phyloP scores from a whole-genome alignment of 202 grass and related monocot genomes.

The Bolboschoenoplectus hybrid region DNA sequence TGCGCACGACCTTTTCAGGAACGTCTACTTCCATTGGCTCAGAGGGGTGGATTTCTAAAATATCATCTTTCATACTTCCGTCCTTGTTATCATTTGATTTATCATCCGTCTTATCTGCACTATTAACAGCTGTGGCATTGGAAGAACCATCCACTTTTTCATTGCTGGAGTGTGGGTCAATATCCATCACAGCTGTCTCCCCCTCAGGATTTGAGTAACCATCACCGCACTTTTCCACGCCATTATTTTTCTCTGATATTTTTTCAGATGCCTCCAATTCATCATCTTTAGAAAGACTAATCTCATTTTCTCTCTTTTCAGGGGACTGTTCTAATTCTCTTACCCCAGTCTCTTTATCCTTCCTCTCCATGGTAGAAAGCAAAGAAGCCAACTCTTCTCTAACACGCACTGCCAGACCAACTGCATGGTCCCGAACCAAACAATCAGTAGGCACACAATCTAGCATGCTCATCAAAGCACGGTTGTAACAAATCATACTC shows the following conservation, averaged over 20 bases:
- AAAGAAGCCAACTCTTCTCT: conserved; percentile 67
- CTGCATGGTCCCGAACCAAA: conserved; percentile 68
- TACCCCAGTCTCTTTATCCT: conserved; percentile 7
- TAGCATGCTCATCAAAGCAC: conserved; percentile 66
- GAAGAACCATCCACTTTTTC: background rate
- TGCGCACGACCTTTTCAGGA: background rate
- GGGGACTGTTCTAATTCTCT: background rate
- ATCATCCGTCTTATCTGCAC: background rate
- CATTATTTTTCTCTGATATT: conserved; percentile 1
- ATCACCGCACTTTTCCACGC: background rate
- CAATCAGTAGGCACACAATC: conserved; percentile 72
- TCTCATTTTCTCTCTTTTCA: conserved; percentile 23
- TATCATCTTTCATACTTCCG: background rate
- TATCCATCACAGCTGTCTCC: conserved; percentile 11
- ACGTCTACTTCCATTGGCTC: conserved; percentile 22
- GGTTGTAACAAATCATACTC: conserved; percentile 62
- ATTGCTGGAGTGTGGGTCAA: background rate
- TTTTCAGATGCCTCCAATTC: conserved; percentile 13
- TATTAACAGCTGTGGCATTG: background rate
- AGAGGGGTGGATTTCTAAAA: background rate
- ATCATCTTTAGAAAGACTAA: conserved; percentile 26
- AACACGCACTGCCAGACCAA: conserved; percentile 76
- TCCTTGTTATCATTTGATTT: conserved; percentile 6
- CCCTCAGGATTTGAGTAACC: background rate
- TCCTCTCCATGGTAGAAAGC: conserved; percentile 24